Evolutionary conservation across 495 filamentous ascomycete species (phyloP).

Genomic region (Annulohypoxylon nitens): DNA sequence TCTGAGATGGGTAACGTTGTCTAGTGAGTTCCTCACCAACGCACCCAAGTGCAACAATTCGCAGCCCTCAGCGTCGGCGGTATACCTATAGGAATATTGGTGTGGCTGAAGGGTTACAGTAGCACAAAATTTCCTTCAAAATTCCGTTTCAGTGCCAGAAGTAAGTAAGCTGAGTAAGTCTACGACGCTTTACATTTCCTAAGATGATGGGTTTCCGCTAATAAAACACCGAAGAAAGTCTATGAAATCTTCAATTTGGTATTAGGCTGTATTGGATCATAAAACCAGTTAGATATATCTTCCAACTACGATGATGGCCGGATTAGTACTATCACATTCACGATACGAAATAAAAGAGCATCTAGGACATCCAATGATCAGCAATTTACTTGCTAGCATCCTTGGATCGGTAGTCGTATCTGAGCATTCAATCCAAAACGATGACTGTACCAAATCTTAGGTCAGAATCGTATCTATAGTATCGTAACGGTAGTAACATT

Average conservation of each 20-base stretch:
- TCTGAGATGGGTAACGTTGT: not conserved
- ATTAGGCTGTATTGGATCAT: not conserved
- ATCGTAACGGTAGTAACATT: not conserved
- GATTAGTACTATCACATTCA: not conserved
- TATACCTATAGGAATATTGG: not conserved
- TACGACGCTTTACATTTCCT: not conserved
- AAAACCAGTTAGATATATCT: no score
- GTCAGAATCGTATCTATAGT: not conserved
- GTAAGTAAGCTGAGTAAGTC: not conserved
- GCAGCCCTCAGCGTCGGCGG: not conserved
- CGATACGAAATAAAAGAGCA: not conserved
- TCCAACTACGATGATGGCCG: no score
- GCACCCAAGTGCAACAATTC: not conserved
- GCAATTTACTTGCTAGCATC: not conserved
- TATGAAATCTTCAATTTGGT: not conserved
- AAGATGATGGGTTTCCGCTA: no score
- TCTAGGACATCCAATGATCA: not conserved
- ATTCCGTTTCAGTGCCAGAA: no score
- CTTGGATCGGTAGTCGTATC: not conserved
- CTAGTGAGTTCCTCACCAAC: not conserved
- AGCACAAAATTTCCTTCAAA: not conserved
- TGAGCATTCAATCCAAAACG: not conserved
- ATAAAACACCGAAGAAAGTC: no score
- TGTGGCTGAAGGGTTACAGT: not conserved
- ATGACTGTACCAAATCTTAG: not conserved